Evolutionary conservation across 2,329 filamentous ascomycete genomes (phyloP), one percentile per base, ranked within the genome.

Genomic region (Microsporum ferrugineum): DNA sequence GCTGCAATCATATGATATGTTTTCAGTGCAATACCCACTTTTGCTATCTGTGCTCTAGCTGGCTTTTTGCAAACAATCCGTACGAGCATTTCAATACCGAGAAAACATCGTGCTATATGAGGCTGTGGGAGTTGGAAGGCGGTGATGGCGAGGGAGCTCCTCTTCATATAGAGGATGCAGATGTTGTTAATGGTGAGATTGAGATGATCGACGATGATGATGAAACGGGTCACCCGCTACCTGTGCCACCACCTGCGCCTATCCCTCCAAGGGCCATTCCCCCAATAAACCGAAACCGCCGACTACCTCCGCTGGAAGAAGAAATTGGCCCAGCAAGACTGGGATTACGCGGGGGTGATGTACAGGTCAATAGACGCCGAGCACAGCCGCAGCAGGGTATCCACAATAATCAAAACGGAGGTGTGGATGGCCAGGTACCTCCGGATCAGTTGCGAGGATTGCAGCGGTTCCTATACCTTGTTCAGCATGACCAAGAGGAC

Each of bases 1-100:
- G 94, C 43, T 99, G 94, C 79, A 96, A 96, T 73, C 91, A 96
- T 74, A 97, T 97, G 91, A 88, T 87, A 57, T 96, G 92, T 75
- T 89, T 87, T 72, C 86, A 89, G 65, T 99, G 94, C 77, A 81
- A 87, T 58, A 88, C 89, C 1, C 92, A 97, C 73, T 97, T 96
- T 72, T 99, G 94, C 77, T 97, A 97, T 67, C 81, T 97, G 0
- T 97, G 94, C 71, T 87, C 88, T 0, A 82, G 85, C n/a, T 97
- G 89, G 88, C 80, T 99, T 47, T 82, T 87, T 61, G 84, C 88
- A 0, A 79, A 77, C 17, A 94, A 96, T 67, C 91, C 91, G 0
- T 97, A 97, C 70, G 77, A 81, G 60, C 94, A 99, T 72, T 99
- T 91, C 77, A 96, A 96, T 70, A 80, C 84, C 33, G 75, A 77